A percentile compares a stretch with the other conserved stretches of the same genome.
Evolutionary conservation across 2,329 filamentous ascomycete genomes (phyloP).

Genomic region (Allantophomopsis cytisporea): DNA sequence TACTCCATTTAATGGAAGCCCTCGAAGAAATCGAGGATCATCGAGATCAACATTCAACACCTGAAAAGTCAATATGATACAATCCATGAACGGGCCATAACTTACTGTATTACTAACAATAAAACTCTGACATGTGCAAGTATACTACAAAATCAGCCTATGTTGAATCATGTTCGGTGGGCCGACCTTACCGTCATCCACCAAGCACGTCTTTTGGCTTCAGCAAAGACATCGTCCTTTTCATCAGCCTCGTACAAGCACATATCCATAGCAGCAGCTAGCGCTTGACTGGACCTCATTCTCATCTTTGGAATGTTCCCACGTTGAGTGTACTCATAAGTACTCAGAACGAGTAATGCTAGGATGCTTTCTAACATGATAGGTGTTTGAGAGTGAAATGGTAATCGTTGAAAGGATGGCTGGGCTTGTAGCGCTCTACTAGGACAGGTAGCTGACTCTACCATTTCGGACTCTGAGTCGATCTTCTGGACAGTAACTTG

Average conservation of each 20-base stretch:
- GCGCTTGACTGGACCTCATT: slow-evolving; percentile 26
- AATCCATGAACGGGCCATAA: background rate
- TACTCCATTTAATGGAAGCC: too few relatives aligned
- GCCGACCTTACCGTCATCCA: slow-evolving; percentile 28
- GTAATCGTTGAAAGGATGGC: slow-evolving; percentile 15
- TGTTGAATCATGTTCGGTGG: background rate
- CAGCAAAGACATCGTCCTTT: slow-evolving; percentile 23
- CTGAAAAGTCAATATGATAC: slow-evolving; percentile 11
- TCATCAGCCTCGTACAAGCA: slow-evolving; percentile 23
- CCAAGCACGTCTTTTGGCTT: slow-evolving; percentile 30
- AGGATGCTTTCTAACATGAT: slow-evolving; percentile 28
- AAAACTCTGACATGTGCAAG: slow-evolving; percentile 29
- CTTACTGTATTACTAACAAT: slow-evolving; percentile 32
- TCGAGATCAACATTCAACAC: slow-evolving; percentile 25
- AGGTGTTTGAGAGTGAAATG: slow-evolving; percentile 27
- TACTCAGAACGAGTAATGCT: slow-evolving; percentile 29
- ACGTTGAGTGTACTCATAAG: slow-evolving; percentile 34
- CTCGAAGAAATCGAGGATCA: slow-evolving; percentile 19
- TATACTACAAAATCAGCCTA: slow-evolving; percentile 19
- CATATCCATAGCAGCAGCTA: slow-evolving; percentile 27
- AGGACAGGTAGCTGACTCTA: slow-evolving; percentile 27
- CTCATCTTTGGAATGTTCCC: slow-evolving; percentile 35
- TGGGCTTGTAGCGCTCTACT: slow-evolving; percentile 23
- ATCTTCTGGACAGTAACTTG: slow-evolving; percentile 29
- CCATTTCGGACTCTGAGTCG: slow-evolving; percentile 28